A percentile compares a stretch with the other conserved stretches of the same genome.
Evolutionary conservation across 192 early-diverging fungal species (phyloP).

Genomic region (Umbelopsis ramanniana): DNA sequence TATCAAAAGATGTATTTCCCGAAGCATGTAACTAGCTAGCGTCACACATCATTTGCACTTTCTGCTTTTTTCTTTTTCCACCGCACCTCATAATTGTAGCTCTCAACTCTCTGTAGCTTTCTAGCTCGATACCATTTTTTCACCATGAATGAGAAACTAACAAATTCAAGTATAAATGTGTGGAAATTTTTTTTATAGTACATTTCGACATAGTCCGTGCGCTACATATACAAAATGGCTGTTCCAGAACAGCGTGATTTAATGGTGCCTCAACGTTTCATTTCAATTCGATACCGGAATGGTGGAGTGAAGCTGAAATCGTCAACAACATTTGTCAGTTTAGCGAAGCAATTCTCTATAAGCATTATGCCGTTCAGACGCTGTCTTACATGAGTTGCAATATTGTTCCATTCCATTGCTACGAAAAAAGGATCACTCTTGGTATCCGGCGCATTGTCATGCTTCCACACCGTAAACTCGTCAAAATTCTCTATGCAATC

Average conservation of each 20-base stretch:
- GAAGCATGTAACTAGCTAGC: neutral
- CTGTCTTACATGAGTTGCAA: slow-evolving; percentile 13
- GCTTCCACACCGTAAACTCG: slow-evolving; percentile 8
- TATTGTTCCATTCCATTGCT: slow-evolving; percentile 10
- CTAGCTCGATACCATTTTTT: neutral
- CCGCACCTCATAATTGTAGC: neutral
- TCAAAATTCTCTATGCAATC: slow-evolving; percentile 4
- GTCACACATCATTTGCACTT: neutral
- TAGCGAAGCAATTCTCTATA: neutral
- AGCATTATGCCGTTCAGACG: neutral
- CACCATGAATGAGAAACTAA: neutral
- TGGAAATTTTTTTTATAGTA: neutral
- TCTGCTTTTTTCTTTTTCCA: neutral
- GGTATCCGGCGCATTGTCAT: slow-evolving; percentile 5
- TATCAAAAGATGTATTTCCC: slow-evolving; percentile 24
- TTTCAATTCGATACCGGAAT: neutral
- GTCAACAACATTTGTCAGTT: neutral
- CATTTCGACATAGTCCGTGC: neutral
- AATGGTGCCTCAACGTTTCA: neutral
- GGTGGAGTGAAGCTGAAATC: neutral
- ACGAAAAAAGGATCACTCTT: slow-evolving; percentile 8
- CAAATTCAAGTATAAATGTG: neutral
- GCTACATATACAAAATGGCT: neutral
- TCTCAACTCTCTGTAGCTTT: neutral
- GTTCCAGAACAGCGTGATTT: neutral